phyloP scores from a whole-genome alignment of 192 early-diverging fungal genomes.

The Linnemannia exigua region DNA sequence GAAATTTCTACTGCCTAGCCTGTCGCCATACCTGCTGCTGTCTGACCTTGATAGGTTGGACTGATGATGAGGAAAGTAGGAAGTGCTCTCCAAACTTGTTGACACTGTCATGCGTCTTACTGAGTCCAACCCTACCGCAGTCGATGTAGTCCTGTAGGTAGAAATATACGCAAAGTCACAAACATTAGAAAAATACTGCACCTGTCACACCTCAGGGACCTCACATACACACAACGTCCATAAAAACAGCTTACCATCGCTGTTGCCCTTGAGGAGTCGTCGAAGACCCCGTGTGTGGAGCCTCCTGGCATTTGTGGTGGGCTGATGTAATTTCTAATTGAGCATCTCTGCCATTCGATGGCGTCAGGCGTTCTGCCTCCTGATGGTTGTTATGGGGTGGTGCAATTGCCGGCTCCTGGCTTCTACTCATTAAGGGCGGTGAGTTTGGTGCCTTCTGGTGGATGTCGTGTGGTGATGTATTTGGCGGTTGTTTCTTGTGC shows the following conservation, averaged over 20 bases:
- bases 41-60: neutral
- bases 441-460: no score
- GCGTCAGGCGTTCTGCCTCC: no score
- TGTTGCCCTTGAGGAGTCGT: neutral
- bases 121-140: neutral
- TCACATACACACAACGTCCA: neutral
- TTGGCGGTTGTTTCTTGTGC: no score
- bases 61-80: neutral
- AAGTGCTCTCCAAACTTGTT: neutral
- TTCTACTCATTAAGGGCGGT: no score
- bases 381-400: no score
- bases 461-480: no score
- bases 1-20: neutral
- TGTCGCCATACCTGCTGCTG: no score
- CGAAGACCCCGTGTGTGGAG: neutral
- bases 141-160: neutral
- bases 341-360: no score
- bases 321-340: no score
- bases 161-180: neutral
- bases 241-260: neutral
- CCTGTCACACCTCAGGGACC: neutral
- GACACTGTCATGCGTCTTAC: neutral
- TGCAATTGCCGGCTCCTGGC: no score
- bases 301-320: no score
- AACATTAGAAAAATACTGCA: neutral